These are phyloP conservation scores for Annulohypoxylon truncatum DNA, from an alignment of 2,329 filamentous ascomycete genomes.

Conservation along the genomic window DNA sequence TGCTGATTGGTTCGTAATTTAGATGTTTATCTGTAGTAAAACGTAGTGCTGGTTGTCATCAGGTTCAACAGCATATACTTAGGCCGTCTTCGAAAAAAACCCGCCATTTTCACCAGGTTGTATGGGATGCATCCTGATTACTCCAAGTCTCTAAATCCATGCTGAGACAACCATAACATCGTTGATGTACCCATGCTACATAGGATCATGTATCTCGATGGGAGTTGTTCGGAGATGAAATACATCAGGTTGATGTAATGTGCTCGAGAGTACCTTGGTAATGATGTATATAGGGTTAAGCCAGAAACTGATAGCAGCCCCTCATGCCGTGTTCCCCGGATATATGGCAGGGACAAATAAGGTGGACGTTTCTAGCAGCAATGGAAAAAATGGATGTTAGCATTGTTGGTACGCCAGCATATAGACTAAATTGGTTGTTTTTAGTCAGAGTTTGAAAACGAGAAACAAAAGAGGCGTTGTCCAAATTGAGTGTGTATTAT, in stretches of 20 bases:
- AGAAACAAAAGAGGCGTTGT: not conserved
- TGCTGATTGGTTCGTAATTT: constrained; percentile 12
- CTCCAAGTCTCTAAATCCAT: not conserved
- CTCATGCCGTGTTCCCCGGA: not conserved
- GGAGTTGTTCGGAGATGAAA: not conserved
- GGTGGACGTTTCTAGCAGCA: not conserved
- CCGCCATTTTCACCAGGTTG: not conserved
- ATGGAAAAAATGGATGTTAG: constrained; percentile 5
- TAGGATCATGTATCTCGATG: not conserved
- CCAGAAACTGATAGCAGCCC: not conserved
- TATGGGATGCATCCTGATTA: constrained; percentile 16
- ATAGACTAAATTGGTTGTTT: constrained; percentile 12
- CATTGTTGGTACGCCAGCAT: constrained; percentile 2
- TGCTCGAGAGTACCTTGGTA: not conserved
- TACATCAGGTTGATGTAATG: constrained; percentile 1
- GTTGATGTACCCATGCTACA: not conserved
- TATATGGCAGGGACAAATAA: not conserved
- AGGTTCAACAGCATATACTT: not conserved
- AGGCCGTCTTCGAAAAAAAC: not conserved
- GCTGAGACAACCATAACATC: not conserved
- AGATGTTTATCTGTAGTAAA: constrained; percentile 7
- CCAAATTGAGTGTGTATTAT: constrained; percentile 1
- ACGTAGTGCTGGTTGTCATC: constrained; percentile 1
- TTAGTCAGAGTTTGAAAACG: constrained; percentile 14
- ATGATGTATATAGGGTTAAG: constrained; percentile 9